Base-by-base conservation (phyloP, 176 grass and related monocot genomes). In the Otatea glauca region DNA sequence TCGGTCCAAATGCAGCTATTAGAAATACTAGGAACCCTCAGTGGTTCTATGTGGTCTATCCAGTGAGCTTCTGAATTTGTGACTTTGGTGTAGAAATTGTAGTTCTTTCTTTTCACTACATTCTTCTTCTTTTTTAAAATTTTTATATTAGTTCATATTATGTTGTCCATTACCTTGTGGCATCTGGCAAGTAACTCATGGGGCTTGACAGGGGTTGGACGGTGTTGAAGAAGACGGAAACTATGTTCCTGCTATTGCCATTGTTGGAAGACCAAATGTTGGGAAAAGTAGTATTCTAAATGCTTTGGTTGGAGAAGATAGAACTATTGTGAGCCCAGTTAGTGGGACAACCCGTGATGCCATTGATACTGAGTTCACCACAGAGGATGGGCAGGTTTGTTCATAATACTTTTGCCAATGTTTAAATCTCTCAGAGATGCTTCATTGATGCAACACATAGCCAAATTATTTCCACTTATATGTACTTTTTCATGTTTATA, bases 241-340 rank as follows among this genome's bases (percentile, higher is more conserved):
- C 59, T 81, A 88, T 42, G 56, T 95, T 83, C 96, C 96, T 72
- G 90, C 96, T 87, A 95, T 98, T 87, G 39, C 96, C 48, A 95
- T 95, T 79, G 92, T 98, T 66, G 96, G 96, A 81, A 94, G 91
- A 90, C 96, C 96, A 92, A 98, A 98, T 95, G 96, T 98, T 27
- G 96, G 96, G 18, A 98, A 98, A 92, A 98, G 96, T 79, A 98
- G 96, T 81, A 95, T 98, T 79, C 81, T 98, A 68, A 98, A 98
- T 93, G 89, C 96, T 70, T 88, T 98, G 65, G 96, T 95, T 80
- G 89, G 91, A 86, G 96, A 98, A 84, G 89, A 98, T 58, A 89
- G 96, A 90, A 95, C 96, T 54, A 98, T 98, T 70, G 96, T 98
- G 44, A 98, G 96, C 72, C 96, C 96, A 88, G 85, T 98, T 86